A percentile compares a stretch with the other conserved stretches of the same genome.
These are phyloP conservation scores for Ophiostoma montium DNA, from an alignment of 2,329 filamentous ascomycete species.

Conservation along the genomic window DNA sequence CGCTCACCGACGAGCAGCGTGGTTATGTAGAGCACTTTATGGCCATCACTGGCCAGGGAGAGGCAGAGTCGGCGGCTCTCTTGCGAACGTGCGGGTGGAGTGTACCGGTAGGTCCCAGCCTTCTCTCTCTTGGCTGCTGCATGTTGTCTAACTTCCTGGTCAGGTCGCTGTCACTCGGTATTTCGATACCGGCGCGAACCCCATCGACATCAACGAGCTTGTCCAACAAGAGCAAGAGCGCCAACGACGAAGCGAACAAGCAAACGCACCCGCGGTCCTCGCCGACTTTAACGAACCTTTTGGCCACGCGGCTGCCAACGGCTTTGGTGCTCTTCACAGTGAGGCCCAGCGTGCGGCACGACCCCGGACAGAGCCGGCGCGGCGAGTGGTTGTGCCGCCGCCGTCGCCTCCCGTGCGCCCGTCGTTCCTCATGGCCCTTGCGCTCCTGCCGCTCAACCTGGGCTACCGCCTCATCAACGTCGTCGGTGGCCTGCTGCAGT, in stretches of 20 bases:
- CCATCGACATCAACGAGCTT: constrained; percentile 49
- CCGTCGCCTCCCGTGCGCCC: constrained; percentile 50
- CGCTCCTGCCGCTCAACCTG: constrained; percentile 71
- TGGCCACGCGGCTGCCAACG: not conserved
- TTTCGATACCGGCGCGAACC: constrained; percentile 46
- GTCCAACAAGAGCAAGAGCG: not conserved
- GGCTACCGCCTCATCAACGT: constrained; percentile 59
- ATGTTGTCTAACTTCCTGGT: not conserved
- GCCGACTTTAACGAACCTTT: not conserved
- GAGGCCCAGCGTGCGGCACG: not conserved
- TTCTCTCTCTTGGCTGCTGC: too few species aligned
- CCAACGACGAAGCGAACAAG: not conserved
- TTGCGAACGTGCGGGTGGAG: constrained; percentile 91
- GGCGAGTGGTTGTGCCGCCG: constrained; percentile 68
- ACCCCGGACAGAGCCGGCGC: constrained; percentile 49
- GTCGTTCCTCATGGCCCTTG: constrained; percentile 59
- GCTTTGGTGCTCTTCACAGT: not conserved
- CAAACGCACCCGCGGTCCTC: constrained; percentile 9
- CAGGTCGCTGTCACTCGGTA: constrained; percentile 94
- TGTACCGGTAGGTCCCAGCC: constrained; percentile 48
- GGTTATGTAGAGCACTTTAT: constrained; percentile 78
- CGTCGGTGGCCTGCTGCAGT: constrained; percentile 58
- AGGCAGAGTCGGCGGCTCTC: constrained; percentile 61
- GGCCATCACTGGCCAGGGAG: constrained; percentile 72
- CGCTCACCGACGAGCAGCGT: constrained; percentile 63